Evolutionary conservation across 768 basidiomycete species (phyloP), one percentile per base, ranked within the genome.

Genomic region (Pleurotus cornucopiae): DNA sequence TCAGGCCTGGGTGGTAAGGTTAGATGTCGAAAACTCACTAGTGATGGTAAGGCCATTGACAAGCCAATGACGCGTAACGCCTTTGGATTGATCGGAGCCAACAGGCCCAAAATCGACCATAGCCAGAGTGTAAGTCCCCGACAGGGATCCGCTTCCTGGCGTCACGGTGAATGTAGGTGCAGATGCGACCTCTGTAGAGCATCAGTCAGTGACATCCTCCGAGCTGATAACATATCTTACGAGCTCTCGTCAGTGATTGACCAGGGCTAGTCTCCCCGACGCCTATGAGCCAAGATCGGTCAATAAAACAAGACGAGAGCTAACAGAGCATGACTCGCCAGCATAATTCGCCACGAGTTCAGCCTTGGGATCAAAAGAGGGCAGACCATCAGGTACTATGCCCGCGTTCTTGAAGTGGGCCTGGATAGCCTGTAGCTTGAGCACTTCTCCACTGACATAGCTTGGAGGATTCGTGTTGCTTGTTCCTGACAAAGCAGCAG

Each of bases 61-160:
- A 46, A 93, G 81, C 90, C 89, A 93, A 73, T 92, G 91, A 54
- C 88, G 80, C 49, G 83, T 89, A 60, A 85, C 83, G 16, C 82
- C 85, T 6, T 73, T 69, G 37, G 76, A 68, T 53, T 83, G 71
- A 60, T 86, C 76, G 46, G 79, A 71, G 39, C 89, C 89, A 37
- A 86, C 84, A 18, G 79, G 64, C 57, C 83, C 84, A 12, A 88
- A 87, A 63, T 93, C 91, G 30, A 84, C 78, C 88, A 93, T 88
- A 49, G 81, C 74, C 37, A 92, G 65, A 18, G 89, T 89, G 70
- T 78, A 90, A 41, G 69, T 78, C 11, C 78, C 80, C 39, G 66
- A 67, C 53, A 86, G 67, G 9, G 67, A 39, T 14, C 72, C 67
- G 67, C 81, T 81, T 49, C 71, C 76, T 11, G 82, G 72, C 4